Percentiles rank a stretch among this genome's conserved stretches.
phyloP scores from a whole-genome alignment of 2,329 filamentous ascomycete species.

The Ascochyta rabiei region DNA sequence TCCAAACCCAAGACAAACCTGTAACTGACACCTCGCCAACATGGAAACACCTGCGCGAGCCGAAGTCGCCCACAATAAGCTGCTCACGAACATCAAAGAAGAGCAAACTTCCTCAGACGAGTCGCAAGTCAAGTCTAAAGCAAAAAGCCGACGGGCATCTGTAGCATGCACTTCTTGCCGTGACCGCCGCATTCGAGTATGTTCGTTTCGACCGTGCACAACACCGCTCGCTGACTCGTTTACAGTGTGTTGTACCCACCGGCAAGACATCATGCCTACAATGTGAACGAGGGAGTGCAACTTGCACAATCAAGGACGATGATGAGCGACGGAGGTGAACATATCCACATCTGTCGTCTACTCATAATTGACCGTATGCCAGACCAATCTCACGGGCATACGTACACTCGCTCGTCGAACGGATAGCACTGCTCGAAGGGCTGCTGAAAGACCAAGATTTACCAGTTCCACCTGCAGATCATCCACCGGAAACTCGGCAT shows the following conservation, averaged over 20 bases:
- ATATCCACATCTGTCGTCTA: conserved; percentile 19
- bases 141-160: conserved; percentile 52
- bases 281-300: conserved; percentile 58
- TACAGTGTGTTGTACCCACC: conserved; percentile 60
- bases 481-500: conserved; percentile 59
- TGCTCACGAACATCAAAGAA: background rate
- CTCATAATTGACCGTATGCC: conserved; percentile 11
- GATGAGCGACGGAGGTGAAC: conserved; percentile 60
- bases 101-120: conserved; percentile 14
- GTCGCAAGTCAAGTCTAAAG: conserved; percentile 23
- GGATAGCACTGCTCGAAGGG: conserved; percentile 59
- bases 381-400: conserved; percentile 65
- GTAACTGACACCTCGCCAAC: background rate
- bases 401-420: conserved; percentile 62
- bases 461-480: conserved; percentile 57
- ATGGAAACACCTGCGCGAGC: background rate
- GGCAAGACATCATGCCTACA: conserved; percentile 60
- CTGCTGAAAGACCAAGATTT: conserved; percentile 60
- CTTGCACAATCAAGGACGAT: conserved; percentile 64
- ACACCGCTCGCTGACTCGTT: conserved; percentile 29
- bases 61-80: background rate
- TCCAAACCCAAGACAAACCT: background rate
- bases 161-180: conserved; percentile 63
- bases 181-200: conserved; percentile 51
- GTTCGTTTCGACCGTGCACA: conserved; percentile 8